Conservation (phyloP, 345 rosid genomes). For the Eucalyptus microcorys region DNA sequence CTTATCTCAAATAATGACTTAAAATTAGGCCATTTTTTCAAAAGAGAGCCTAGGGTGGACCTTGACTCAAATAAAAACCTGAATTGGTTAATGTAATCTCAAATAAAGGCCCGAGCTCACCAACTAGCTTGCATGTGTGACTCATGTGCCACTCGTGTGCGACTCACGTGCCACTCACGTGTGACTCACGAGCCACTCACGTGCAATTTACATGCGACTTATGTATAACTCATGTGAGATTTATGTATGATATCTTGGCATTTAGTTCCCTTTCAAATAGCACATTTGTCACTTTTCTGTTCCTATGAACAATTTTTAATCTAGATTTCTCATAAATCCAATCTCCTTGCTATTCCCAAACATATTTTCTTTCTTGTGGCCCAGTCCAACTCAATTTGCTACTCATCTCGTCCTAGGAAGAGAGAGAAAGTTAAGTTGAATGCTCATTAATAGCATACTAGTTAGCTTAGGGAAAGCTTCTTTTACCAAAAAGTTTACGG, state of each 20-base stretch:
- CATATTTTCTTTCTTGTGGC: slow-evolving; percentile 36
- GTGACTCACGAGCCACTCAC: no score
- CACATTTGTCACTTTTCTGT: slow-evolving; percentile 56
- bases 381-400: slow-evolving; percentile 34
- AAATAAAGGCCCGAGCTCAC: background rate
- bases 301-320: background rate
- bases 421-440: background rate
- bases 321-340: slow-evolving; percentile 55
- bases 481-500: slow-evolving; percentile 42
- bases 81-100: background rate
- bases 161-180: no score
- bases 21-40: background rate
- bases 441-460: background rate
- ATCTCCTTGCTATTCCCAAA: slow-evolving; percentile 36
- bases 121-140: background rate
- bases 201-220: no score
- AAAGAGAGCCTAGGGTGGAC: background rate
- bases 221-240: background rate
- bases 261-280: slow-evolving; percentile 46
- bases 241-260: slow-evolving; percentile 47
- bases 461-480: background rate
- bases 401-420: slow-evolving; percentile 22
- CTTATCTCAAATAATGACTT: background rate
- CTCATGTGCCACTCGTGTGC: no score
- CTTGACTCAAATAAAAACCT: background rate